A percentile compares a stretch with the other conserved stretches of the same genome.
phyloP scores from a whole-genome alignment of 1,139 yeast species.

The Candida sojae region DNA sequence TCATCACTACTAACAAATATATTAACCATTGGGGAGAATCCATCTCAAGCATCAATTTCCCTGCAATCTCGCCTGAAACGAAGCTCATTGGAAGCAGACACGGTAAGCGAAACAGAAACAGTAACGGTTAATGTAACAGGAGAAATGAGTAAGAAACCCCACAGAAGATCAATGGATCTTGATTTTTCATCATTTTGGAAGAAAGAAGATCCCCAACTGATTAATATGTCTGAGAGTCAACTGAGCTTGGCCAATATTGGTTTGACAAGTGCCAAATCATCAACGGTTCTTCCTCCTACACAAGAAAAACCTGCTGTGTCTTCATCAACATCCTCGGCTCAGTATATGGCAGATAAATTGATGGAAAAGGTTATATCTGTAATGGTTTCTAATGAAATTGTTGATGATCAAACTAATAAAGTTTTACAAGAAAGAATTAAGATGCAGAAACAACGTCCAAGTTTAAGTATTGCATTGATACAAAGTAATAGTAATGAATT shows the following conservation, averaged over 20 bases:
- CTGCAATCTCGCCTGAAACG: not conserved
- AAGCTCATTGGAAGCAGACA: not conserved
- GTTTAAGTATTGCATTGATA: constrained; percentile 68
- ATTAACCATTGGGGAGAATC: constrained; percentile 21
- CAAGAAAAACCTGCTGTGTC: not conserved
- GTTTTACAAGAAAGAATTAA: constrained; percentile 51
- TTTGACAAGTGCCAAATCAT: constrained; percentile 1
- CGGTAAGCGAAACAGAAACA: not conserved
- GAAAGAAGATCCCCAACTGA: constrained; percentile 4
- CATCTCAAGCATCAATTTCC: not conserved
- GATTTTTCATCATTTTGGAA: constrained; percentile 21
- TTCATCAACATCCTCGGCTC: constrained; percentile 19
- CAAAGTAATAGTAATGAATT: constrained; percentile 67
- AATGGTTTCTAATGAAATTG: constrained; percentile 68
- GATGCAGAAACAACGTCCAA: constrained; percentile 66
- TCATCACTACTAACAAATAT: constrained; percentile 31
- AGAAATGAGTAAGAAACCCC: constrained; percentile 6
- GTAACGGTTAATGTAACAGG: not conserved
- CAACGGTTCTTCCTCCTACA: not conserved
- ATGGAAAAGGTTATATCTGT: constrained; percentile 68
- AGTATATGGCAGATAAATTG: constrained; percentile 59
- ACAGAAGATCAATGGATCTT: constrained; percentile 15
- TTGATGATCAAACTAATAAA: constrained; percentile 33
- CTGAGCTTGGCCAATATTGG: constrained; percentile 3
- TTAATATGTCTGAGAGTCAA: not conserved